Evolutionary conservation across 495 filamentous ascomycete genomes (phyloP).

Genomic region (Neurospora pannonica): DNA sequence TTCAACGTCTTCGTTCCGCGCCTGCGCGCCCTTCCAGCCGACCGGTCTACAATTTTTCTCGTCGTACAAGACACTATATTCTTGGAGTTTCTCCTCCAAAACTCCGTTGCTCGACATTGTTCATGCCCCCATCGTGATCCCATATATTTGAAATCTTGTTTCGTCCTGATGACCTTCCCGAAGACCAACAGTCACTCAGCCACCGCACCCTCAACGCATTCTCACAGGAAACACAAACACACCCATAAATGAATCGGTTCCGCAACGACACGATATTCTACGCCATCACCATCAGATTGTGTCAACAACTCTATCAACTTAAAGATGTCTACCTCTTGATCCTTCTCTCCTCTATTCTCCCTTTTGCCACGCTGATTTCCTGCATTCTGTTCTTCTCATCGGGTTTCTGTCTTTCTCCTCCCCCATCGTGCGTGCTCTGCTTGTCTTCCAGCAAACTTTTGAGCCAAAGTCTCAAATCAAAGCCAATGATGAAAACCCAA

Average conservation of each 20-base stretch:
- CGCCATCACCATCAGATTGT: no score
- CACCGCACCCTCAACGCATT: not conserved
- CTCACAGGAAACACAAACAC: no score
- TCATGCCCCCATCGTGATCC: not conserved
- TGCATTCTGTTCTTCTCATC: no score
- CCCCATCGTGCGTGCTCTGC: not conserved
- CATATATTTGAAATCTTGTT: not conserved
- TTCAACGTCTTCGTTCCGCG: not conserved
- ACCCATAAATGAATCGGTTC: no score
- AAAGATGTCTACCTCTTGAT: no score
- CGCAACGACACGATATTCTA: no score
- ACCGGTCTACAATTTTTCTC: not conserved
- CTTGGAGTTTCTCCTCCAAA: not conserved
- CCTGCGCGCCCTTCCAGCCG: not conserved
- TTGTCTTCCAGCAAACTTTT: no score
- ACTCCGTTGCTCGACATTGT: not conserved
- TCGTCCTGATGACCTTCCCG: rapidly evolving
- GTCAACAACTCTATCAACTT: no score
- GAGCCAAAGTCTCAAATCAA: no score
- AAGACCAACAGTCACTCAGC: not conserved
- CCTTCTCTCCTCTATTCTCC: no score
- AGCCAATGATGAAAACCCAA: not conserved
- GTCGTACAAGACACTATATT: no score
- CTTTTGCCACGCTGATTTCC: no score
- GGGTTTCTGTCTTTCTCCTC: not conserved